A percentile compares a stretch with the other conserved stretches of the same genome.
Evolutionary conservation across 192 early-diverging fungal genomes (phyloP).

Genomic region (Geranomyces michiganensis): DNA sequence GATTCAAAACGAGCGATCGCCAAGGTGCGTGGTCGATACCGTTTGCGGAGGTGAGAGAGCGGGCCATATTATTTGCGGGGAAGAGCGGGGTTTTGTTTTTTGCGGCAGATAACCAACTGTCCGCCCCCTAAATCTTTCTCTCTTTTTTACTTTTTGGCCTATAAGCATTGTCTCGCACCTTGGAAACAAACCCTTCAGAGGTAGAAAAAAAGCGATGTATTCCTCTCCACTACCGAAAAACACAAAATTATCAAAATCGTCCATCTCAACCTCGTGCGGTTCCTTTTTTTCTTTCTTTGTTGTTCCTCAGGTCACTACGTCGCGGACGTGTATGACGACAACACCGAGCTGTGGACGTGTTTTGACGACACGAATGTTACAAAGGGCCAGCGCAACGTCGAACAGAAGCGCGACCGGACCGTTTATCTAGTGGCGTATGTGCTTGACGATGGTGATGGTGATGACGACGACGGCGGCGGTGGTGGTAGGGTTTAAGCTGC

Average conservation of each 20-base stretch:
- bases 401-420: neutral
- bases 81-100: too few relatives aligned
- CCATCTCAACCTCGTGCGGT: neutral
- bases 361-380: slow-evolving; percentile 26
- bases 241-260: too few relatives aligned
- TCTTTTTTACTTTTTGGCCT: neutral
- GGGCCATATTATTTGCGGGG: too few relatives aligned
- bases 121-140: neutral
- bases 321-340: slow-evolving; percentile 17
- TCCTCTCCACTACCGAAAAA: too few relatives aligned
- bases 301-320: slow-evolving; percentile 18
- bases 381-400: neutral
- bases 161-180: slow-evolving; percentile 33
- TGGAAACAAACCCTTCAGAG: slow-evolving; percentile 7
- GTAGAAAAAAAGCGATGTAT: too few relatives aligned
- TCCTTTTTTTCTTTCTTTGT: too few relatives aligned
- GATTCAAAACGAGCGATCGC: too few relatives aligned
- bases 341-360: slow-evolving; percentile 7
- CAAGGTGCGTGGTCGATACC: neutral
- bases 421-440: slow-evolving; percentile 25
- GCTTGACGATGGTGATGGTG: neutral
- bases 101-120: neutral
- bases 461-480: too few relatives aligned
- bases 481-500: too few relatives aligned
- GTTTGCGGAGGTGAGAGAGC: neutral